These are phyloP conservation scores for Cercospora sp. DNA, from an alignment of 2,329 filamentous ascomycete species.

Conservation along the genomic window DNA sequence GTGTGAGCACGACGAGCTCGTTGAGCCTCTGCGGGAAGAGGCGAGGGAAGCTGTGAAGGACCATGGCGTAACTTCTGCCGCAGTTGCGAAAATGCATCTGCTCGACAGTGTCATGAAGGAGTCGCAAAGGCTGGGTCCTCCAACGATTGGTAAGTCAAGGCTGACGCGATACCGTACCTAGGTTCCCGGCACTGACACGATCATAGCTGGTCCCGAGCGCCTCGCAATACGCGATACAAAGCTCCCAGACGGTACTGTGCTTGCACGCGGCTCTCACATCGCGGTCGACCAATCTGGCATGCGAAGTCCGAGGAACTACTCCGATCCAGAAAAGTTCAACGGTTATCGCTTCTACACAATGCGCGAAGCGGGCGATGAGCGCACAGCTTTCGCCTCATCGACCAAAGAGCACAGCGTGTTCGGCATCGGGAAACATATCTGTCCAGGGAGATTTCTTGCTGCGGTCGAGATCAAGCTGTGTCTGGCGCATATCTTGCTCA, in stretches of 20 bases:
- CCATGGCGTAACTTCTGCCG: constrained; percentile 30
- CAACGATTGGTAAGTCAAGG: constrained; percentile 13
- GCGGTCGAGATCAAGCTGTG: constrained; percentile 40
- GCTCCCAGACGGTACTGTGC: constrained; percentile 31
- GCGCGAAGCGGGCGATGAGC: constrained; percentile 24
- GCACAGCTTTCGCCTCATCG: constrained; percentile 19
- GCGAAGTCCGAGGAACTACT: constrained; percentile 19
- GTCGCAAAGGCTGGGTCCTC: constrained; percentile 20
- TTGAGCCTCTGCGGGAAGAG: constrained; percentile 33
- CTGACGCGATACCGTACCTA: neutral
- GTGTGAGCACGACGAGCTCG: constrained; percentile 26
- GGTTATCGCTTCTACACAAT: constrained; percentile 24
- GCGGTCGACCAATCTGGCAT: constrained; percentile 13
- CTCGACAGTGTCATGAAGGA: constrained; percentile 35
- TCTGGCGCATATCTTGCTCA: constrained; percentile 34
- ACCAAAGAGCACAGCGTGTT: constrained; percentile 31
- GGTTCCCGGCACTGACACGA: neutral
- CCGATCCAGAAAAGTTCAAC: constrained; percentile 27
- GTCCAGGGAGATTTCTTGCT: constrained; percentile 42
- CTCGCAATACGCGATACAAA: constrained; percentile 24
- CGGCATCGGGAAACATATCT: constrained; percentile 38
- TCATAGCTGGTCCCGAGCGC: constrained; percentile 29
- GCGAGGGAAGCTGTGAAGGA: constrained; percentile 24
- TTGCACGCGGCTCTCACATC: constrained; percentile 28
- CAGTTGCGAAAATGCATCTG: constrained; percentile 34